Conservation (phyloP, 345 rosid genomes). For the Physaria fendleri region DNA sequence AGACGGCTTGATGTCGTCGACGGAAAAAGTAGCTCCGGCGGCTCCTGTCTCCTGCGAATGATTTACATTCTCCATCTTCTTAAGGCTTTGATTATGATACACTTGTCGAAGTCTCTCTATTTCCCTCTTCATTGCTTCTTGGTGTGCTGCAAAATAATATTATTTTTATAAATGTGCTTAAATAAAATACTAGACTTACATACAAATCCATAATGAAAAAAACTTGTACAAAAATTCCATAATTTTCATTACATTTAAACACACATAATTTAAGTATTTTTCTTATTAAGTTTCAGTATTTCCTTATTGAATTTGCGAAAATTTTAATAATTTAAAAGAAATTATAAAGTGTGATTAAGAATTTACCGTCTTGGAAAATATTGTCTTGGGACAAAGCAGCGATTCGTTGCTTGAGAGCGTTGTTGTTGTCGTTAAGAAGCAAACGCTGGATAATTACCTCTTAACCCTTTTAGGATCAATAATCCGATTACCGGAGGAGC, state of each 20-base stretch:
- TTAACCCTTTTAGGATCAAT: slow-evolving; percentile 83
- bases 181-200: neutral
- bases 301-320: too few species aligned
- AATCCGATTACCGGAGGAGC: slow-evolving; percentile 41
- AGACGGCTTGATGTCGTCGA: slow-evolving; percentile 24
- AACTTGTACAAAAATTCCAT: neutral
- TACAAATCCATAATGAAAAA: neutral
- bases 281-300: too few species aligned
- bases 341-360: neutral
- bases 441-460: slow-evolving; percentile 82
- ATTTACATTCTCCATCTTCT: slow-evolving; percentile 33
- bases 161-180: neutral
- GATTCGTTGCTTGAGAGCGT: slow-evolving; percentile 86
- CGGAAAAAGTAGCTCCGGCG: slow-evolving; percentile 11
- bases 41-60: slow-evolving; percentile 17
- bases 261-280: too few species aligned
- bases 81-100: slow-evolving; percentile 54
- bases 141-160: slow-evolving; percentile 51
- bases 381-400: slow-evolving; percentile 94
- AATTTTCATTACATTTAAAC: too few species aligned
- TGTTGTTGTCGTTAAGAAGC: slow-evolving; percentile 77
- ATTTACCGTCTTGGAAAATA: slow-evolving; percentile 81
- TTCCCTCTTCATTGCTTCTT: slow-evolving; percentile 80
- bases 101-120: slow-evolving; percentile 82
- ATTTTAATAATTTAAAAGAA: too few species aligned